phyloP scores from a whole-genome alignment of 1,284 basidiomycete genomes.

The Pseudozyma hubeiensis region DNA sequence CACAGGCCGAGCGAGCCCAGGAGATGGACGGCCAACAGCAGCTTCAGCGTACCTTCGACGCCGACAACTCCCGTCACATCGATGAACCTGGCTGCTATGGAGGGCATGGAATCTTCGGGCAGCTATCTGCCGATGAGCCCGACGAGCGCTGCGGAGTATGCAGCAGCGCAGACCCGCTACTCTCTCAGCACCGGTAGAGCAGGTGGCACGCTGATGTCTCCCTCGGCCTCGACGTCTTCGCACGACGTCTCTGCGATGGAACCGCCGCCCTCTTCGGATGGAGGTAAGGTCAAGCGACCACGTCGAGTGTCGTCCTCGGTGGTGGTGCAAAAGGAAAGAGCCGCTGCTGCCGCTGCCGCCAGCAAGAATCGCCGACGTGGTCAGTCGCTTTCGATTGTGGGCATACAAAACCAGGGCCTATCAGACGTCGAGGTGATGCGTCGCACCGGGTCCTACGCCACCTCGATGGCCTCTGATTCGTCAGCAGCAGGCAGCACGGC shows the following conservation, averaged over 20 bases:
- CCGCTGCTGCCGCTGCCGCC: conserved; percentile 38
- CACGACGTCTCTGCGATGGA: conserved; percentile 39
- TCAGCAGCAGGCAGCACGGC: conserved; percentile 47
- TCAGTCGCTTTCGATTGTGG: conserved; percentile 57
- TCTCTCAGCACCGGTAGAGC: conserved; percentile 32
- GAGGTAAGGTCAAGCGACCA: conserved; percentile 63
- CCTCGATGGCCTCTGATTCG: conserved; percentile 51
- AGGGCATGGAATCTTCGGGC: conserved; percentile 18
- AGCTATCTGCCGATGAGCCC: conserved; percentile 33
- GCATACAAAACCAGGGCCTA: conserved; percentile 52
- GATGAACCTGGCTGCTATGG: conserved; percentile 46
- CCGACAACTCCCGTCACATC: conserved; percentile 61
- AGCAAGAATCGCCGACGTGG: conserved; percentile 56
- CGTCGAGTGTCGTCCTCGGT: conserved; percentile 62
- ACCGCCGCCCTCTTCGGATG: conserved; percentile 59
- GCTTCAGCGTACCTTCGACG: conserved; percentile 51
- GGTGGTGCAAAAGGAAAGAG: conserved; percentile 53
- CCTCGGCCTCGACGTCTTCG: conserved; percentile 33
- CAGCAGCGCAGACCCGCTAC: conserved; percentile 59
- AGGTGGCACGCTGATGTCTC: conserved; percentile 31
- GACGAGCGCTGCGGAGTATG: conserved; percentile 49
- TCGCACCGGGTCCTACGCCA: conserved; percentile 45
- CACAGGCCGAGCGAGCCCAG: conserved; percentile 55
- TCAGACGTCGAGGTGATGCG: conserved; percentile 45
- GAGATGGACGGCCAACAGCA: conserved; percentile 50